A percentile compares a stretch with the other conserved stretches of the same genome.
Evolutionary conservation across 371 early-diverging fungal genomes (phyloP).

Genomic region (Haplosporangium sp.): DNA sequence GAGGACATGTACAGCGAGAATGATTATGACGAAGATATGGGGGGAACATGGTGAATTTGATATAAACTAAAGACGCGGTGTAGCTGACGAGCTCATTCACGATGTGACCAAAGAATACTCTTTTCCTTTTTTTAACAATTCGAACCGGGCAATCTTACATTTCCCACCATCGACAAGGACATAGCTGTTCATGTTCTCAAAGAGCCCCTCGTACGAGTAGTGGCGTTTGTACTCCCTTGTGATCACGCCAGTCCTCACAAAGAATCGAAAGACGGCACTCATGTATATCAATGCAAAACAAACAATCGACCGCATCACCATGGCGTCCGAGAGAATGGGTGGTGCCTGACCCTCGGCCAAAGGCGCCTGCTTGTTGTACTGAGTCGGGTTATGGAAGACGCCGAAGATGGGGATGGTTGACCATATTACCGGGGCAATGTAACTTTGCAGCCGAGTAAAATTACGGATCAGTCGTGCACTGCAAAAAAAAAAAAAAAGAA

Average conservation of each 20-base stretch:
- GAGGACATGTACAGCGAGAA: background rate
- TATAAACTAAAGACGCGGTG: background rate
- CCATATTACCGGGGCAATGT: constrained; percentile 51
- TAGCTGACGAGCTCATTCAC: background rate
- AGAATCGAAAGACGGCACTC: constrained; percentile 25
- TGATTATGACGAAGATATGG: background rate
- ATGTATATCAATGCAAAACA: constrained; percentile 19
- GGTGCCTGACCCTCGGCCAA: constrained; percentile 22
- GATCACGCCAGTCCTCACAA: constrained; percentile 31
- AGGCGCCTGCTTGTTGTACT: constrained; percentile 19
- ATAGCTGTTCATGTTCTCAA: constrained; percentile 46
- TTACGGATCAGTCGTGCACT: constrained; percentile 49
- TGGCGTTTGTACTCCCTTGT: constrained; percentile 39
- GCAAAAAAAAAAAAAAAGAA: background rate
- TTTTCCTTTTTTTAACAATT: constrained; percentile 22
- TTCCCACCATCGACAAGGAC: constrained; percentile 30
- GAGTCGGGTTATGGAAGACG: constrained; percentile 22
- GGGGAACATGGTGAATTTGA: background rate
- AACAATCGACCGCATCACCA: constrained; percentile 5
- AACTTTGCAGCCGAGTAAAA: constrained; percentile 45
- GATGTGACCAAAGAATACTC: background rate
- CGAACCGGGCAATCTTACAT: constrained; percentile 40
- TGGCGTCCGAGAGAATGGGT: constrained; percentile 26
- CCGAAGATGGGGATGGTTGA: constrained; percentile 25
- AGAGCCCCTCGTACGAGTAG: constrained; percentile 52